Evolutionary conservation across 2,329 filamentous ascomycete species (phyloP).

Genomic region (Bipolaris bicolor): DNA sequence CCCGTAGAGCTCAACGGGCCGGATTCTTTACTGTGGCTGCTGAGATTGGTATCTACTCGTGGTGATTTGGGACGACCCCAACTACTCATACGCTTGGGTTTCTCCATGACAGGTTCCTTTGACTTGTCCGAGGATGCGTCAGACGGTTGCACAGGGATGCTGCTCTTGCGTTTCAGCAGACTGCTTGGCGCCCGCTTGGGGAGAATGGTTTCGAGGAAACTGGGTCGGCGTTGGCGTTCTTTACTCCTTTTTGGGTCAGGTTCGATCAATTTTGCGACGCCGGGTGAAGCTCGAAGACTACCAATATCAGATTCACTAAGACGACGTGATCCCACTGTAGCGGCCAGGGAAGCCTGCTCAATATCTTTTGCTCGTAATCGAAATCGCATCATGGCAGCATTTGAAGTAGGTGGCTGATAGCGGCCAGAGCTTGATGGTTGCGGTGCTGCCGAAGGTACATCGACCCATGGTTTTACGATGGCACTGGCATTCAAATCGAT

Average conservation of each 20-base stretch:
- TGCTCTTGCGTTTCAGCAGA: conserved; percentile 57
- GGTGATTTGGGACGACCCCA: conserved; percentile 52
- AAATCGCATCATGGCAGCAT: conserved; percentile 62
- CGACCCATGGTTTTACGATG: conserved; percentile 56
- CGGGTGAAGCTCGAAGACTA: conserved; percentile 63
- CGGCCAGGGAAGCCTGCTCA: conserved; percentile 63
- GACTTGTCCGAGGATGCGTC: conserved; percentile 35
- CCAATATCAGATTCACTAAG: conserved; percentile 69
- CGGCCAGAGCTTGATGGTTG: conserved; percentile 41
- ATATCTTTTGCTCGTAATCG: conserved; percentile 57
- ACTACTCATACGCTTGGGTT: conserved; percentile 50
- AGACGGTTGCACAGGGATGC: conserved; percentile 40
- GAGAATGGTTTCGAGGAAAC: conserved; percentile 57
- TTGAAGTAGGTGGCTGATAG: conserved; percentile 60
- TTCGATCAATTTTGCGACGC: conserved; percentile 66
- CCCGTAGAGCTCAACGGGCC: conserved; percentile 55
- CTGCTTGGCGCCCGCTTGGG: conserved; percentile 53
- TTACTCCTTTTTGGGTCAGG: conserved; percentile 49
- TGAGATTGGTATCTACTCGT: conserved; percentile 48
- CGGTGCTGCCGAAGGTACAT: conserved; percentile 44
- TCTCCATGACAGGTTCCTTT: conserved; percentile 42
- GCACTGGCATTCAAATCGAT: conserved; percentile 26
- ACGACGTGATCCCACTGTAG: conserved; percentile 73
- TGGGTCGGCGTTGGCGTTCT: conserved; percentile 57
- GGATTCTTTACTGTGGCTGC: conserved; percentile 60